Base-by-base conservation (phyloP, 495 filamentous ascomycete genomes). In the Penicillium manginii region DNA sequence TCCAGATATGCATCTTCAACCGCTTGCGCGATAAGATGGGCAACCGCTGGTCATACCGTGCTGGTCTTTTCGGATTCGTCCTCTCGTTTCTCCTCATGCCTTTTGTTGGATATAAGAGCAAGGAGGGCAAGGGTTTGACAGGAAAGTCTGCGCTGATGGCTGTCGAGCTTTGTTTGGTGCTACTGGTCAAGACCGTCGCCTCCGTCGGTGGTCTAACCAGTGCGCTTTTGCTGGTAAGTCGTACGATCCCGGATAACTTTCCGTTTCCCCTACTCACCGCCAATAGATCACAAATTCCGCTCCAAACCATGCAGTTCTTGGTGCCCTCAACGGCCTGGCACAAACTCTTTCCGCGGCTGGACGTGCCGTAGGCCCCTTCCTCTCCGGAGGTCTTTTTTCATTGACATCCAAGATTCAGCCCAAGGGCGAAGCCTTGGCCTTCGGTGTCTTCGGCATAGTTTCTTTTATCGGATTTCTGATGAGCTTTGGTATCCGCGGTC, bases 271-370 rank as follows among this genome's bases (percentile, higher is more conserved):
- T 32, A 42, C 52, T 64, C 55, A 58, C 55, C 63, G 58, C 69
- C 5, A 33, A 2, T 40, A 96, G 91, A 88, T 98, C 63, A 98
- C 93, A 22, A 98, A 98, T 66, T 92, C 90, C 2, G 91, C 91
- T 2, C 91, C 91, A 0, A 90, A 92, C 33, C 83, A 96, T 69
- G 87, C 88, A 18, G 91, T 91, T 3, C 81, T 98, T 0, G 94
- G 94, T 11, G 93, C 90, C 1, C 77, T 98, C 29, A 97, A 98
- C 60, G 94, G 94, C 29, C 86, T 98, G 18, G 94, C 94, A 3
- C 94, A 98, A 72, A 96, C 92, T 0, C 84, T 98, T 2, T 94
- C 91, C 8, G 94, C 96, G 0, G 93, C 90, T 2, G 94, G 94
- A 21, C 85, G 94, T 49, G 91, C 93, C 31, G 81, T 90, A 1